Base-by-base conservation (phyloP, 2,329 filamentous ascomycete species). In the Hymenoscyphus scutula region DNA sequence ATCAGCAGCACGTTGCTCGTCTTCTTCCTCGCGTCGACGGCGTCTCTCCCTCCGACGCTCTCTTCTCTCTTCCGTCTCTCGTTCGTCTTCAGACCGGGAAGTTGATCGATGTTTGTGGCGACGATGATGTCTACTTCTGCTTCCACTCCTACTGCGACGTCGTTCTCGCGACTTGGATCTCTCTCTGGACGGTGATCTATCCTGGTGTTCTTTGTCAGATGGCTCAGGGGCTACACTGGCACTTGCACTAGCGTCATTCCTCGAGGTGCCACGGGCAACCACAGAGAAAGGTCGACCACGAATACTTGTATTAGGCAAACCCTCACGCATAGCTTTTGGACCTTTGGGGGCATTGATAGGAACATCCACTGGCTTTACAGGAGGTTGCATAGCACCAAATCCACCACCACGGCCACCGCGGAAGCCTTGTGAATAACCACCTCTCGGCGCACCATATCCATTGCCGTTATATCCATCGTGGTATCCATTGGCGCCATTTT, bases 321-420 rank as follows among this genome's bases (percentile, higher is more conserved):
- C 92, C 76, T 95, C 89, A 66, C 94, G 85, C 91, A 98, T 96
- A 19, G 95, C 95, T 77, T 95, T 93, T 56, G 95, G 95, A 10
- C 93, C 95, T 60, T 90, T 96, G 30, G 95, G 95, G 30, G 95
- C 95, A 77, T 82, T 91, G 77, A 87, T 76, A 53, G 86, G 86
- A 58, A 81, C 78, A 61, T 77, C 75, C 66, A 74, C 63, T 41
- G 70, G 62, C 70, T 73, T 74, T 56, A 74, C 65, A 68, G 69
- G 67, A 45, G 71, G 67, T 54, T 71, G 71, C 68, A 75, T 71
- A 37, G 70, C 66, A 62, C 75, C 76, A 62, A 78, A 78, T 41
- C 77, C 77, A 61, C 76, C 68, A 69, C 74, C 67, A 65, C 75
- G 73, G 62, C 75, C 75, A 66, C 75, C 74, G 64, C 66, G 68